These are phyloP conservation scores for Globisporangium okanoganense DNA, from an alignment of 352 stramenopile species.

Conservation along the genomic window DNA sequence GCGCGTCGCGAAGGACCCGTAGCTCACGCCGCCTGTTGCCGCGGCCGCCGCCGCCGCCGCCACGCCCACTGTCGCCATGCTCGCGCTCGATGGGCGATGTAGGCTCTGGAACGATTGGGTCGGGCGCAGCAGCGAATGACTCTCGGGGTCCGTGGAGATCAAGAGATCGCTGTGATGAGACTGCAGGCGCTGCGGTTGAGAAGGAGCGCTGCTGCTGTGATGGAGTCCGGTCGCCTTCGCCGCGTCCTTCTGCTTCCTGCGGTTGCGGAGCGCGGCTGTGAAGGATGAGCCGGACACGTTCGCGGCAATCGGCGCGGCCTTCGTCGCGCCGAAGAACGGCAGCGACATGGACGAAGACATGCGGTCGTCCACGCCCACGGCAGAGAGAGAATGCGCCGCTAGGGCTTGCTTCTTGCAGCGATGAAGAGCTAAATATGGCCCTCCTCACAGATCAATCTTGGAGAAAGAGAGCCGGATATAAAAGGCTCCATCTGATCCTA, in stretches of 20 bases:
- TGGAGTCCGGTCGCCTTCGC: background rate
- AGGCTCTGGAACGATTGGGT: background rate
- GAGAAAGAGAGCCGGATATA: background rate
- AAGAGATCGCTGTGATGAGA: background rate
- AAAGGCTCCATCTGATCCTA: too few species aligned
- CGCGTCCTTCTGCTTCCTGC: slow-evolving; percentile 13
- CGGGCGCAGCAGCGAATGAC: background rate
- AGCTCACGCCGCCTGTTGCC: slow-evolving; percentile 6
- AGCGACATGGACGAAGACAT: slow-evolving; percentile 11
- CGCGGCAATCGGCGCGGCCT: background rate
- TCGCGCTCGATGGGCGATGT: background rate
- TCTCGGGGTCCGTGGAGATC: background rate
- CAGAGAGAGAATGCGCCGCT: background rate
- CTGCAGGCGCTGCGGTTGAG: background rate
- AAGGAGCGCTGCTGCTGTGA: background rate
- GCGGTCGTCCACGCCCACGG: background rate
- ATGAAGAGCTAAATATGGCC: slow-evolving; percentile 3
- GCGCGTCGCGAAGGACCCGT: slow-evolving; percentile 14
- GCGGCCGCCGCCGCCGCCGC: slow-evolving; percentile 7
- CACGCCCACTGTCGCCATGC: background rate
- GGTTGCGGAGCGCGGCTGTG: slow-evolving; percentile 13
- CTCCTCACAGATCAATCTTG: background rate
- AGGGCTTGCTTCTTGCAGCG: background rate
- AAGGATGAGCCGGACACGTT: slow-evolving; percentile 12
- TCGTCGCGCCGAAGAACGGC: slow-evolving; percentile 13